Evolutionary conservation across 1,284 basidiomycete genomes (phyloP), one percentile per base, ranked within the genome.

Genomic region (Porphyrellus sp.): DNA sequence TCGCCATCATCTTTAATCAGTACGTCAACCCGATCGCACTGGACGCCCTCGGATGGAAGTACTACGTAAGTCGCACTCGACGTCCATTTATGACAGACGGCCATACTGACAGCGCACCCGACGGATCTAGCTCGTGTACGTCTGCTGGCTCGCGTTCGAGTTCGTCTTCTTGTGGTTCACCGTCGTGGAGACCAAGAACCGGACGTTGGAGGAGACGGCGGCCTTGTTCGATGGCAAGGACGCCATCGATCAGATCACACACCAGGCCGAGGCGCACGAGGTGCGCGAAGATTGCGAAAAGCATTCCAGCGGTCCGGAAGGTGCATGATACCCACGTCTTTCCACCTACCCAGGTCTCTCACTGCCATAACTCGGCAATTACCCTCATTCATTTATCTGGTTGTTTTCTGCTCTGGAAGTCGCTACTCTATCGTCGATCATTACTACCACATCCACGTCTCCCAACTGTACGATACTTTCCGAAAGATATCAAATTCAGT

Each of bases 21-120:
- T 91, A 88, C 63, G 81, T 85, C 65, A 91, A 91, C 73, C 89
- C 88, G 13, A 78, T 91, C 60, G 86, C 85, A 9, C 74, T 85
- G 43, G 70, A 70, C 8, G 62, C 68, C 33, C 70, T 88, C 47
- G 71, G 66, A 41, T 90, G 88, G 88, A 86, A 80, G 62, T 85
- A 83, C 71, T 83, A 81, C 59, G 74, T 78, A 59, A 50, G 74
- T 67, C 24, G 5, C 8, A 12, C 12, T 16, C 21, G 9, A 46
- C 34, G n/a, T 45, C 34, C 28, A n/a, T 47, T 13, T 25, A 44
- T 31, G 6, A 8, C 2, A 9, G 8, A 28, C 20, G 8, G 16
- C 8, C 5, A 40, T 40, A 20, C 43, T 40, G 16, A 48, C 8
- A 34, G 30, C 18, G 44, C 25, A 13, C 33, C 15, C 5, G 34